Evolutionary conservation across 1,284 basidiomycete species (phyloP).

Genomic region (Rhizoctonia solani): DNA sequence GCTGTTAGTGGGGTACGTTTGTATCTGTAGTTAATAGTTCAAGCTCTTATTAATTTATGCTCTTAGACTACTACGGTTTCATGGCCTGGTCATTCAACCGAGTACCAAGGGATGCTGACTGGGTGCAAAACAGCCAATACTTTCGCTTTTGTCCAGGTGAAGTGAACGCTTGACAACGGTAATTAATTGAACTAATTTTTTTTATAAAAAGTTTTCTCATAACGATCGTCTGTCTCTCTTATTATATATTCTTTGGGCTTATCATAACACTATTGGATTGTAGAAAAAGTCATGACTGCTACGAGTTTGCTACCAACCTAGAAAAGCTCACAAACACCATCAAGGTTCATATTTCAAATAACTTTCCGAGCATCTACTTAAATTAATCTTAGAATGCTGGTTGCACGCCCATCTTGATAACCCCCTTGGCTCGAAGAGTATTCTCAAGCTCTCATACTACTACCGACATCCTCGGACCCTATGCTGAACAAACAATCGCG

Average conservation of each 20-base stretch:
- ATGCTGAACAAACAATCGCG: conserved; percentile 20
- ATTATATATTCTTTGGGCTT: neutral
- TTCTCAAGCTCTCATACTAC: conserved; percentile 28
- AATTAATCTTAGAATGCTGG: neutral
- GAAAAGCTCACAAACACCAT: conserved; percentile 24
- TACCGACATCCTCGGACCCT: conserved; percentile 23
- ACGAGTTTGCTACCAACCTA: conserved; percentile 25
- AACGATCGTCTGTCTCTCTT: conserved; percentile 15
- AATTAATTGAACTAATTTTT: too few species aligned
- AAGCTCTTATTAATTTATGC: neutral
- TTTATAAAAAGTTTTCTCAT: too few species aligned
- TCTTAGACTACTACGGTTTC: conserved; percentile 20
- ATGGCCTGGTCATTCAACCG: conserved; percentile 19
- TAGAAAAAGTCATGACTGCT: conserved; percentile 28
- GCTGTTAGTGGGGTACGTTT: conserved; percentile 19
- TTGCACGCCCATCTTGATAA: conserved; percentile 27
- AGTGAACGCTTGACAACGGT: too few species aligned
- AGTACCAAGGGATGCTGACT: conserved; percentile 31
- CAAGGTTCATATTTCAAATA: neutral
- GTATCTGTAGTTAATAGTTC: neutral
- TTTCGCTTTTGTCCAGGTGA: conserved; percentile 14
- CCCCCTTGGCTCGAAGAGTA: conserved; percentile 16
- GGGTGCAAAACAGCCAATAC: conserved; percentile 31
- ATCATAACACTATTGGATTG: neutral
- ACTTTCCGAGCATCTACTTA: neutral